phyloP scores from a whole-genome alignment of 2,329 filamentous ascomycete species.

The Ophiocordyceps camponoti-leonardi region DNA sequence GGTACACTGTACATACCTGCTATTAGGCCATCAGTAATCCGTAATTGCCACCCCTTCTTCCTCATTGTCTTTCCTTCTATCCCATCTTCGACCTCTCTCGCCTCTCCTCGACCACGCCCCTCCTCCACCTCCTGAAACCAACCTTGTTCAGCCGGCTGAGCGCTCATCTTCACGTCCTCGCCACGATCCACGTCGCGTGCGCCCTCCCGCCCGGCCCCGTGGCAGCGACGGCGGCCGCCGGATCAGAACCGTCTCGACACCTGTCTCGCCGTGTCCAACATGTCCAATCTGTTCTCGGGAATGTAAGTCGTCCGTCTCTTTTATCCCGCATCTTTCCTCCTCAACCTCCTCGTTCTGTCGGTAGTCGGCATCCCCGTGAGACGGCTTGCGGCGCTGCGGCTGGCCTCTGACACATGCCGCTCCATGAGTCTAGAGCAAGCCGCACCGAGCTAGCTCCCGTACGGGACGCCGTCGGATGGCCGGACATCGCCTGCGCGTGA shows the following conservation, averaged over 20 bases:
- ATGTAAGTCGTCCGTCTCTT: constrained; percentile 29
- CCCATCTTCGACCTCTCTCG: not conserved
- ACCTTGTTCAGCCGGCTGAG: not conserved
- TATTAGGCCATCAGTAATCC: too few relatives aligned
- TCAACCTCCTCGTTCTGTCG: not conserved
- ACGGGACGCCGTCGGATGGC: not conserved
- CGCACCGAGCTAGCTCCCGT: not conserved
- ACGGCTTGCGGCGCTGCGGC: not conserved
- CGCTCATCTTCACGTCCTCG: not conserved
- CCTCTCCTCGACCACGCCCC: not conserved
- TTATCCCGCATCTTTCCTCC: not conserved
- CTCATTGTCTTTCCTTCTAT: not conserved
- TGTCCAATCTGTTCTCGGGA: constrained; percentile 45
- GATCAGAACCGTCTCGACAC: not conserved
- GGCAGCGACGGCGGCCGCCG: not conserved
- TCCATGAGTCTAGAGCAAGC: not conserved
- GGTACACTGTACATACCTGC: too few relatives aligned
- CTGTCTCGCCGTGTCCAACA: constrained; percentile 13
- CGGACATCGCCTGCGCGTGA: not conserved
- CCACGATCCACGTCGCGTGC: not conserved
- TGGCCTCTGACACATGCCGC: not conserved
- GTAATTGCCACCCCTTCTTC: not conserved
- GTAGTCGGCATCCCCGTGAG: not conserved
- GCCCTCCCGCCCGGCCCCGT: not conserved
- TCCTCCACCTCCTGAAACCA: not conserved